Evolutionary conservation across 2,329 filamentous ascomycete genomes (phyloP).

Genomic region (Eurotiales sp.): DNA sequence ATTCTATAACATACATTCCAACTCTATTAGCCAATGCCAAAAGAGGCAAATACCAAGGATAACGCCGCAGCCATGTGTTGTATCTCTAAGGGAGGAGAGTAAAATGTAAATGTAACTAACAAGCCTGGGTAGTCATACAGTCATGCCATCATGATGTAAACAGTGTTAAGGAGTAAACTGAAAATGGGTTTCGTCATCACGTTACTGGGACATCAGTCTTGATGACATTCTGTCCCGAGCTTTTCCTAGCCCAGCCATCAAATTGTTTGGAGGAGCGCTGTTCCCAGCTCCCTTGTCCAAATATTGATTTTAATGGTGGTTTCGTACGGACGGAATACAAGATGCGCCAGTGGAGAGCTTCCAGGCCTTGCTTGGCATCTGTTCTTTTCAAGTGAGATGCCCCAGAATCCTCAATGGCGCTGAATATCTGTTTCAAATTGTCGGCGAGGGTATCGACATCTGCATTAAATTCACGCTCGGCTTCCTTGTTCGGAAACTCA

Average conservation of each 20-base stretch:
- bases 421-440: constrained; percentile 54
- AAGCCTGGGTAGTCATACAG: not conserved
- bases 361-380: constrained; percentile 71
- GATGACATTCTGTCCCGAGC: not conserved
- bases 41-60: not conserved
- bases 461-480: constrained; percentile 60
- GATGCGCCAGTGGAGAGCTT: constrained; percentile 71
- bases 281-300: constrained; percentile 23
- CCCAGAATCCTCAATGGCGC: constrained; percentile 68
- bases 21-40: not conserved
- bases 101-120: not conserved
- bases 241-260: not conserved
- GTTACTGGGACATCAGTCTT: not conserved
- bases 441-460: constrained; percentile 65
- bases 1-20: not conserved
- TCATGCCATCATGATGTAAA: constrained; percentile 7
- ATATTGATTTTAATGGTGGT: constrained; percentile 46
- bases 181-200: no score
- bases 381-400: constrained; percentile 68
- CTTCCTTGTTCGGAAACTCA: constrained; percentile 28
- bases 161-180: not conserved
- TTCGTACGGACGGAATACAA: constrained; percentile 66
- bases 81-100: not conserved
- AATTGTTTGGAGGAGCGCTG: constrained; percentile 10
- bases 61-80: not conserved